These are phyloP conservation scores for Pleurotus citrinopileatus DNA, from an alignment of 768 basidiomycete genomes.

Conservation along the genomic window DNA sequence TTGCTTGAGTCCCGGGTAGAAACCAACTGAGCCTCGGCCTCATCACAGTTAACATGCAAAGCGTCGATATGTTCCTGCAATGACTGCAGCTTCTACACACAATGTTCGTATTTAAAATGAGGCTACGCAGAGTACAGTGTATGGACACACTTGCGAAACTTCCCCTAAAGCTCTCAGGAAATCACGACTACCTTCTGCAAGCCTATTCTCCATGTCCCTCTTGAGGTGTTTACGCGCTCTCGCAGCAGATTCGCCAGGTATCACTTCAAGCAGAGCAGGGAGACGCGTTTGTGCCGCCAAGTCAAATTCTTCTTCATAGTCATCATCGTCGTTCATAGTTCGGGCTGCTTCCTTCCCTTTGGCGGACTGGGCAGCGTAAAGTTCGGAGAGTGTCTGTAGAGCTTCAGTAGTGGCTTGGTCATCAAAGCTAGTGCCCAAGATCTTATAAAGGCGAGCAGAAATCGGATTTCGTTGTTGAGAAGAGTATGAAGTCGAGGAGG, in stretches of 20 bases:
- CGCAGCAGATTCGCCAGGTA: conserved; percentile 63
- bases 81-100: conserved; percentile 73
- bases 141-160: conserved; percentile 78
- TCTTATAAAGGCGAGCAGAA: conserved; percentile 87
- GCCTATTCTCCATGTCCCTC: conserved; percentile 79
- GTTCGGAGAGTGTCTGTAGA: conserved; percentile 75
- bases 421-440: conserved; percentile 77
- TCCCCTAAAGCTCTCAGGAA: conserved; percentile 85
- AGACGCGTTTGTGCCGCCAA: conserved; percentile 2
- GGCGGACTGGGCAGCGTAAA: conserved; percentile 48
- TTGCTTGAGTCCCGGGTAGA: conserved; percentile 77
- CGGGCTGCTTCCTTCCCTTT: conserved; percentile 32
- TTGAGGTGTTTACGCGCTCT: conserved; percentile 77
- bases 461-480: conserved; percentile 58
- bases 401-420: conserved; percentile 79
- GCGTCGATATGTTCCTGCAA: conserved; percentile 73
- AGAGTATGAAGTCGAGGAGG: conserved; percentile 17
- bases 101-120: conserved; percentile 8
- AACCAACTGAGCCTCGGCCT: conserved; percentile 74
- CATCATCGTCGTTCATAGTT: conserved; percentile 30
- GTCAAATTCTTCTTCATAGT: conserved; percentile 24
- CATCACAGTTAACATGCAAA: conserved; percentile 82
- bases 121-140: background rate
- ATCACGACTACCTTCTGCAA: conserved; percentile 76
- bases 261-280: conserved; percentile 27